phyloP scores from a whole-genome alignment of 225 moss, liverwort and hornwort species.

The Physcomitrellopsis africana region DNA sequence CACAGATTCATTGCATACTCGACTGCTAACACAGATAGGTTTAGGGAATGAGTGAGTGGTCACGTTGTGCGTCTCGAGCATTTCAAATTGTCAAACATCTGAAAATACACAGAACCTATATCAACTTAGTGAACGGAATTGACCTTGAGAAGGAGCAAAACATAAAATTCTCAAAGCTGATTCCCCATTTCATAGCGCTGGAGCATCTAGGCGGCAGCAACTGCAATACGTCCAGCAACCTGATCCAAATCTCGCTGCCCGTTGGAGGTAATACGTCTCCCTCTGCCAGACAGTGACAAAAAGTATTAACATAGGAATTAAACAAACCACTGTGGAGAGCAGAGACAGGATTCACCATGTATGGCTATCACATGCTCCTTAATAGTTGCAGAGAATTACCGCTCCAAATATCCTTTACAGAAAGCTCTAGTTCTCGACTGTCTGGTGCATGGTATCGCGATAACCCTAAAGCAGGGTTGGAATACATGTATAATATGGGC shows the following conservation, averaged over 20 bases:
- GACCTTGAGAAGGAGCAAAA: conserved; percentile 22
- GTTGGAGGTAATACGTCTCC: conserved; percentile 70
- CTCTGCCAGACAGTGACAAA: conserved; percentile 37
- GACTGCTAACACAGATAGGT: too few relatives aligned
- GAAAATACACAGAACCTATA: conserved; percentile 5
- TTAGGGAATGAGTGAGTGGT: not conserved
- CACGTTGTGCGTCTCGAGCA: conserved; percentile 14
- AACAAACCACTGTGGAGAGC: not conserved
- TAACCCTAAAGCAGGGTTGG: not conserved
- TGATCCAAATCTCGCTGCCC: conserved; percentile 77
- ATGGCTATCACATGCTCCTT: too few relatives aligned
- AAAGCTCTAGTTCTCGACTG: too few relatives aligned
- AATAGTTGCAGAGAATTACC: not conserved
- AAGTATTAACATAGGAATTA: not conserved
- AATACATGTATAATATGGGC: too few relatives aligned
- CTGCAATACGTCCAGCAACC: conserved; percentile 71
- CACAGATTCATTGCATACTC: too few relatives aligned
- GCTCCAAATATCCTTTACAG: too few relatives aligned
- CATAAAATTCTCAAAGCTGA: conserved; percentile 4
- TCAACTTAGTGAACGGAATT: conserved; percentile 32
- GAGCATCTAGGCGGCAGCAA: conserved; percentile 46
- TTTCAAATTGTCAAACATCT: conserved; percentile 21
- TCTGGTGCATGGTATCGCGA: not conserved
- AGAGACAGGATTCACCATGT: not conserved
- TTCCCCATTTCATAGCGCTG: not conserved